phyloP scores from a whole-genome alignment of 2,329 filamentous ascomycete species.

The Fusarium illudens region DNA sequence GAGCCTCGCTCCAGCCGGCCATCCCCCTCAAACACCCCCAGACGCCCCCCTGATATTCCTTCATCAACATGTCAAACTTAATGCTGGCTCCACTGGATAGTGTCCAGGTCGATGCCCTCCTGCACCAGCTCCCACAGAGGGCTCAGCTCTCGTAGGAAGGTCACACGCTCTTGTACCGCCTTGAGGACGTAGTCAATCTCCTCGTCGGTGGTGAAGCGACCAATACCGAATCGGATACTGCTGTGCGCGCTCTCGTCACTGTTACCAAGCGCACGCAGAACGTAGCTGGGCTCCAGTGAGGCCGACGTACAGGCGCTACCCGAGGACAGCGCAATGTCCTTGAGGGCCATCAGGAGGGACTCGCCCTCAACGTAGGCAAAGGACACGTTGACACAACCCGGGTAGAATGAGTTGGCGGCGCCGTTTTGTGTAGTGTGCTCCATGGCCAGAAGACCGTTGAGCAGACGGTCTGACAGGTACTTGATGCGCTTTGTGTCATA shows the following conservation, averaged over 20 bases:
- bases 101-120: slow-evolving; percentile 93
- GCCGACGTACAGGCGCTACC: slow-evolving; percentile 97
- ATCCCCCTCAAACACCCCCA: slow-evolving; percentile 10
- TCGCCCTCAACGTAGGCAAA: slow-evolving; percentile 99
- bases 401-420: slow-evolving; percentile 83
- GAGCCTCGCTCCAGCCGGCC: slow-evolving; percentile 30
- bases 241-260: slow-evolving; percentile 98
- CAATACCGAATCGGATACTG: slow-evolving; percentile 97
- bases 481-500: slow-evolving; percentile 91
- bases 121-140: slow-evolving; percentile 98
- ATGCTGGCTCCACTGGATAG: slow-evolving; percentile 98
- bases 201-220: slow-evolving; percentile 91
- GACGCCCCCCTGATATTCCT: slow-evolving; percentile 9
- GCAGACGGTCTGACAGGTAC: slow-evolving; percentile 81
- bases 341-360: slow-evolving; percentile 96
- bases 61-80: slow-evolving; percentile 53
- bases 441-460: slow-evolving; percentile 83
- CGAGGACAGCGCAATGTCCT: slow-evolving; percentile 96
- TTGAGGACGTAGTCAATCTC: slow-evolving; percentile 99
- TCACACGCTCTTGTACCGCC: slow-evolving; percentile 88
- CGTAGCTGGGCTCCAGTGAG: slow-evolving; percentile 95
- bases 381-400: slow-evolving; percentile 96
- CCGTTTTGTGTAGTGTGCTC: slow-evolving; percentile 95
- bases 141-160: slow-evolving; percentile 92
- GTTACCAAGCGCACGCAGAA: slow-evolving; percentile 91